A percentile compares a stretch with the other conserved stretches of the same genome.
These are phyloP conservation scores for Hibiscus mutabilis DNA, from an alignment of 345 rosid genomes.

Conservation along the genomic window DNA sequence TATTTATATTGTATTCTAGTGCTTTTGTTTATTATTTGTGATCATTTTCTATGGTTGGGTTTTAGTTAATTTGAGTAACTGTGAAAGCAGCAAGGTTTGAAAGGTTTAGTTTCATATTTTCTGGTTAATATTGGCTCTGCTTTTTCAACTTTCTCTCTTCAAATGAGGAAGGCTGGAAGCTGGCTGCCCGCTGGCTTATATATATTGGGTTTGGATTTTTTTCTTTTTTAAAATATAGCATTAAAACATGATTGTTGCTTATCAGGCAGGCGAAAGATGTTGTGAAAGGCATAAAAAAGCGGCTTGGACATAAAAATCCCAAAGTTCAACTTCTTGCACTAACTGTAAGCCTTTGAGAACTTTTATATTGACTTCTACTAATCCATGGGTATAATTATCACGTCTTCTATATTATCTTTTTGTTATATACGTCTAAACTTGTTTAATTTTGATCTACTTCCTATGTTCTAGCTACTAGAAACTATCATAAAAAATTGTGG, in stretches of 20 bases:
- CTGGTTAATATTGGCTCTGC: no score
- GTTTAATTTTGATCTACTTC: constrained; percentile 19
- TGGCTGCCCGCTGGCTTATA: neutral
- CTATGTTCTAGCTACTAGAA: constrained; percentile 70
- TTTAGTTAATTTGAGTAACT: no score
- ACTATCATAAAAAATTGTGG: constrained; percentile 97
- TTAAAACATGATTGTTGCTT: constrained; percentile 13
- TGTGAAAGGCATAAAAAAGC: constrained; percentile 86
- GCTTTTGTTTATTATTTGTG: neutral
- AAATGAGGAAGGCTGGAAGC: no score
- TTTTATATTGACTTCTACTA: constrained; percentile 1
- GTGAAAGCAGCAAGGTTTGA: no score
- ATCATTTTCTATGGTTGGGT: no score
- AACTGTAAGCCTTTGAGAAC: constrained; percentile 57
- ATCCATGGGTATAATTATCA: neutral
- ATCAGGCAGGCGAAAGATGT: constrained; percentile 94
- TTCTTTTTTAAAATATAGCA: neutral
- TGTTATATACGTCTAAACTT: constrained; percentile 5
- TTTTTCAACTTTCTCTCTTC: no score
- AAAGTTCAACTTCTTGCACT: constrained; percentile 94
- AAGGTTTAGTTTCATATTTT: no score
- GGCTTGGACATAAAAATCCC: constrained; percentile 75
- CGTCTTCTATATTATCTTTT: constrained; percentile 3
- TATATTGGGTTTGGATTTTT: neutral
- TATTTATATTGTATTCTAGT: neutral